These are phyloP conservation scores for Amorphotheca resinae DNA, from an alignment of 495 filamentous ascomycete genomes.

Conservation along the genomic window DNA sequence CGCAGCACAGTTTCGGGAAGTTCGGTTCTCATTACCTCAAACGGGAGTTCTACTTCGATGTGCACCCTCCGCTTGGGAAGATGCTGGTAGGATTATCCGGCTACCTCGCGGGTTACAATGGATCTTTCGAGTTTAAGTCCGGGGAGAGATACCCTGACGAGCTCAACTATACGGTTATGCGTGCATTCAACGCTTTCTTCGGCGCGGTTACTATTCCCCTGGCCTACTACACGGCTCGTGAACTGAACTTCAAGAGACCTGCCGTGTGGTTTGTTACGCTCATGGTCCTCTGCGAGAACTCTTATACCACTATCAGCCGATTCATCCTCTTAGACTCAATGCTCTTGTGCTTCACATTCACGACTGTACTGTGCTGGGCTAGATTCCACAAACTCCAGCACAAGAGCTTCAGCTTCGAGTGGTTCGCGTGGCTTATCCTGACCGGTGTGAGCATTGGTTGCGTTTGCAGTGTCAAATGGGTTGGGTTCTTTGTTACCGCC, in stretches of 20 bases:
- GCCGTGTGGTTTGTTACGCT: conserved; percentile 90
- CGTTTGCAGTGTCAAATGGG: conserved; percentile 96
- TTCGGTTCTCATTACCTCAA: conserved; percentile 98
- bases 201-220: conserved; percentile 85
- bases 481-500: conserved; percentile 88
- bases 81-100: conserved; percentile 96
- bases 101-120: conserved; percentile 94
- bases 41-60: conserved; percentile 98
- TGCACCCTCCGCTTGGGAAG: conserved; percentile 93
- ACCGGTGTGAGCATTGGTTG: conserved; percentile 91
- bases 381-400: conserved; percentile 81
- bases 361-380: conserved; percentile 90
- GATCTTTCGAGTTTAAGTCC: conserved; percentile 98
- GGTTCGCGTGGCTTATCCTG: conserved; percentile 86
- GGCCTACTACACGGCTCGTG: conserved; percentile 87
- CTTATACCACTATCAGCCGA: conserved; percentile 94
- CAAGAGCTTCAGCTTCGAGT: conserved; percentile 73
- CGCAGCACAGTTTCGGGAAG: conserved; percentile 71
- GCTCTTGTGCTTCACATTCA: conserved; percentile 95
- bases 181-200: conserved; percentile 91
- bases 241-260: conserved; percentile 71
- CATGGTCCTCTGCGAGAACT: conserved; percentile 98
- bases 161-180: conserved; percentile 97
- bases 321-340: conserved; percentile 98
- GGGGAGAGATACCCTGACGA: conserved; percentile 89